Base-by-base conservation (phyloP, 1,284 basidiomycete species). In the Tilletia horrida region DNA sequence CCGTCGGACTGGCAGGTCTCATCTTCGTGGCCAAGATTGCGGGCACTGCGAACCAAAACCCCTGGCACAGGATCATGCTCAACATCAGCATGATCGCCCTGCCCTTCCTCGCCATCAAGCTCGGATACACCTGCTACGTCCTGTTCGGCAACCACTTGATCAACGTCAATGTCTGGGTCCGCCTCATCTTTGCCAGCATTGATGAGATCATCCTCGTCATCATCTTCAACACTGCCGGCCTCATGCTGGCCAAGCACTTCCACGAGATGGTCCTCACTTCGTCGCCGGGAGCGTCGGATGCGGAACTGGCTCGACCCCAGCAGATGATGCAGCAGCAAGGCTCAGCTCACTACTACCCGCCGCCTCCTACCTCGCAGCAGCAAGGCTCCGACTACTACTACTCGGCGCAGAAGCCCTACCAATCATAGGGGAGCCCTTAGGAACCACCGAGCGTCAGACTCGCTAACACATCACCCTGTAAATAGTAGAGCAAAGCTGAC, bases 31-130 rank as follows among this genome's bases (percentile, higher is more conserved):
- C 50, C 50, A 52, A 52, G 23, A 2, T 65, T 25, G 62, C 62
- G n/a, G 25, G 18, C 21, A 25, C 40, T 9, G 61, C 35, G 2
- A 18, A 31, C n/a, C 13, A 21, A 7, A 27, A 40, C 4, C 25
- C 27, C 1, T 66, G 63, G 45, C 35, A 65, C 1, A 52, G 48
- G 1, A 9, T 63, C 18, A 67, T 73, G 21, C 48, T 40, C 11
- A 14, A 47, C 0, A 6, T 42, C 0, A 11, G 68, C 6, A 2
- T 65, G 4, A 31, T 67, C 23, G 61, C 66, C 2, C 2, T 52
- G 3, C 64, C 67, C 0, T 42, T 72, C 9, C 63, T 72, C 50
- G n/a, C 67, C 3, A 40, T 70, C 18, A 48, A 69, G 1, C 50
- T 66, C 25, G 66, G 11, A 0, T 73, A 61, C 35, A 43, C 67